Evolutionary conservation across 306 rosid genomes (phyloP).

Genomic region (Inga leiocalycina): DNA sequence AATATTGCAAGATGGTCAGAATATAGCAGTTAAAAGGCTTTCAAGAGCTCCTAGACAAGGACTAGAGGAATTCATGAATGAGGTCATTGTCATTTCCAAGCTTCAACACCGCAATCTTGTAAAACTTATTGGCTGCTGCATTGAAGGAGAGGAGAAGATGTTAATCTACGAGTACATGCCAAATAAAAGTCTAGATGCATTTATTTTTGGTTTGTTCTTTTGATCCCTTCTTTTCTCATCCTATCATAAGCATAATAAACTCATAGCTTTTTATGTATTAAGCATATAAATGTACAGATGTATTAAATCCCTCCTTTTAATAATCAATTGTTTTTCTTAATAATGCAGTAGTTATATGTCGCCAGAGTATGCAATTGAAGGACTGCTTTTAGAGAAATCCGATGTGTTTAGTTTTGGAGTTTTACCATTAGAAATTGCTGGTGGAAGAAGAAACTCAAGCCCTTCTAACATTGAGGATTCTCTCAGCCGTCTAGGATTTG

Average conservation of each 20-base stretch:
- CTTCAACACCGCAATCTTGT: not conserved
- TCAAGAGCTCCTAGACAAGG: not conserved
- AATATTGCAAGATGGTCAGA: not conserved
- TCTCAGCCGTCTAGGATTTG: constrained; percentile 33
- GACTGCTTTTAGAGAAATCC: constrained; percentile 33
- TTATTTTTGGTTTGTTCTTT: not conserved
- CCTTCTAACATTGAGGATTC: constrained; percentile 8
- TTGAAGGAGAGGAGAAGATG: not conserved
- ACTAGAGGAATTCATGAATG: not conserved
- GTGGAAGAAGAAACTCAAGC: constrained; percentile 37
- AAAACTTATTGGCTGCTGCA: not conserved
- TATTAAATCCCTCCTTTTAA: not conserved
- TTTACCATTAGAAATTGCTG: constrained; percentile 34
- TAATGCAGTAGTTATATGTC: constrained; percentile 39
- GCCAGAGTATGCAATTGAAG: constrained; percentile 39
- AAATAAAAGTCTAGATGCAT: constrained; percentile 5
- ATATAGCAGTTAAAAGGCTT: not conserved
- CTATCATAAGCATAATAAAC: not conserved
- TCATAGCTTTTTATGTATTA: not conserved
- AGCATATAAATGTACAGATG: not conserved
- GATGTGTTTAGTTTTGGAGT: constrained; percentile 46
- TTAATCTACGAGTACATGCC: not conserved
- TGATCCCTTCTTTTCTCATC: not conserved
- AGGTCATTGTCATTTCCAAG: not conserved
- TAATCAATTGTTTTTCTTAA: not conserved